Percentiles rank a stretch among this genome's conserved stretches.
These are phyloP conservation scores for Agaricales sp. DNA, from an alignment of 1,284 basidiomycete species.

Conservation along the genomic window DNA sequence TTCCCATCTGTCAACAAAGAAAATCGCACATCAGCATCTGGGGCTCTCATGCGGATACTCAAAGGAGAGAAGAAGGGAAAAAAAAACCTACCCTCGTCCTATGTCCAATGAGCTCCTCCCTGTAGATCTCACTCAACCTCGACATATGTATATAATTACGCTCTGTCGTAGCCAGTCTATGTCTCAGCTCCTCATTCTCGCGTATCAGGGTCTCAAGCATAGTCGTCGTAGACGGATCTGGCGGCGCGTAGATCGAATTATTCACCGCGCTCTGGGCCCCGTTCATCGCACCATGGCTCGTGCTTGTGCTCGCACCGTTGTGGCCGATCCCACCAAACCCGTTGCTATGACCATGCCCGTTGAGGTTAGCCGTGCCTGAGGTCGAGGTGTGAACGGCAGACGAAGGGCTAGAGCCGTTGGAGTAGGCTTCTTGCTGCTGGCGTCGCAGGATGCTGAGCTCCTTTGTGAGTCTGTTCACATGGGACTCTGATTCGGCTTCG, in stretches of 20 bases:
- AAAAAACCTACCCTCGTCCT: slow-evolving; percentile 50
- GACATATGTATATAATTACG: slow-evolving; percentile 62
- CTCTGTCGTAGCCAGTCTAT: slow-evolving; percentile 57
- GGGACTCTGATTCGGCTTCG: slow-evolving; percentile 71
- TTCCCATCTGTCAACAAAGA: slow-evolving; percentile 64
- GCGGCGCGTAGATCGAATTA: slow-evolving; percentile 23
- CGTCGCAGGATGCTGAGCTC: slow-evolving; percentile 55
- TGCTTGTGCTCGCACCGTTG: too few relatives aligned
- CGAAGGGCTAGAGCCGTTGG: slow-evolving; percentile 28
- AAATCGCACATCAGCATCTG: slow-evolving; percentile 5
- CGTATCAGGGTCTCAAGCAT: slow-evolving; percentile 64
- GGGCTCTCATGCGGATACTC: slow-evolving; percentile 1
- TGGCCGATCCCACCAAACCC: too few relatives aligned
- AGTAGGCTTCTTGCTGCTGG: not conserved
- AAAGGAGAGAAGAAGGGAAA: slow-evolving; percentile 3
- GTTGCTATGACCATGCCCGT: too few relatives aligned
- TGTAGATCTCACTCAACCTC: slow-evolving; percentile 68
- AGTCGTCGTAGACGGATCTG: slow-evolving; percentile 43
- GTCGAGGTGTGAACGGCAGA: slow-evolving; percentile 17
- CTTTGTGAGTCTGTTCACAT: slow-evolving; percentile 63
- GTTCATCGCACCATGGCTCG: too few relatives aligned
- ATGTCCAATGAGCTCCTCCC: slow-evolving; percentile 71
- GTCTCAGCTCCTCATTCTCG: slow-evolving; percentile 66
- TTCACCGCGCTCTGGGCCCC: too few relatives aligned
- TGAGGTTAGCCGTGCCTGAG: slow-evolving; percentile 10